A percentile compares a stretch with the other conserved stretches of the same genome.
These are phyloP conservation scores for Suillus luteus DNA, from an alignment of 768 basidiomycete species.

Conservation along the genomic window DNA sequence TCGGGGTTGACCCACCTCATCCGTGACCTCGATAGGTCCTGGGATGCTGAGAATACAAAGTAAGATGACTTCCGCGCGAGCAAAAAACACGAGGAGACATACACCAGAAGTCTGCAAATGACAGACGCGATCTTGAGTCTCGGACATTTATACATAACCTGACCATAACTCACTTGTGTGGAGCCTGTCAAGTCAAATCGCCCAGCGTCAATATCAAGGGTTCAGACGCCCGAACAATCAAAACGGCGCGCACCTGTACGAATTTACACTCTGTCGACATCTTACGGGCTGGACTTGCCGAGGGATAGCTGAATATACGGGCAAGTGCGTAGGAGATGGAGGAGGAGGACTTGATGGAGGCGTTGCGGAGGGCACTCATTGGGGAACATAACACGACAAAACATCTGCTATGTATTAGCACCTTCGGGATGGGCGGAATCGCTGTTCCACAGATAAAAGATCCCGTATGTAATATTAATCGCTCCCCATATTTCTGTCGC, in stretches of 20 bases:
- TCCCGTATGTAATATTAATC: background rate
- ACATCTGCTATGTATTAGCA: slow-evolving; percentile 19
- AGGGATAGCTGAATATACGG: slow-evolving; percentile 4
- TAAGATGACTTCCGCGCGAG: slow-evolving; percentile 13
- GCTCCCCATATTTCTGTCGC: slow-evolving; percentile 10
- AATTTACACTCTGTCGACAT: slow-evolving; percentile 28
- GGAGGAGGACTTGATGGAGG: slow-evolving; percentile 12
- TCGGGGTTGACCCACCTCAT: slow-evolving; percentile 45
- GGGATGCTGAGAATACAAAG: slow-evolving; percentile 47
- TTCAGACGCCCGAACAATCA: background rate
- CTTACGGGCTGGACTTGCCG: background rate
- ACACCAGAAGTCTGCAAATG: slow-evolving; percentile 52
- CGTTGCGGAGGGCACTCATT: slow-evolving; percentile 16
- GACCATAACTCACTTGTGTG: slow-evolving; percentile 48
- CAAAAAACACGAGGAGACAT: slow-evolving; percentile 11
- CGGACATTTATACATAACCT: slow-evolving; percentile 6
- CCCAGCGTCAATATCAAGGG: slow-evolving; percentile 8
- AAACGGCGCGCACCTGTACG: slow-evolving; percentile 20
- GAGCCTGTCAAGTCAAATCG: slow-evolving; percentile 32
- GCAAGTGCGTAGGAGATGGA: slow-evolving; percentile 2
- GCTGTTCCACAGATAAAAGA: slow-evolving; percentile 3
- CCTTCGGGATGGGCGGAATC: slow-evolving; percentile 10
- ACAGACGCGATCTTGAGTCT: slow-evolving; percentile 28
- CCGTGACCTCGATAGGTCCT: slow-evolving; percentile 63
- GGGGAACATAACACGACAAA: slow-evolving; percentile 19